Percentiles rank a stretch among this genome's conserved stretches.
These are phyloP conservation scores for Aspergillus nomiae DNA, from an alignment of 2,329 filamentous ascomycete genomes.

Conservation along the genomic window DNA sequence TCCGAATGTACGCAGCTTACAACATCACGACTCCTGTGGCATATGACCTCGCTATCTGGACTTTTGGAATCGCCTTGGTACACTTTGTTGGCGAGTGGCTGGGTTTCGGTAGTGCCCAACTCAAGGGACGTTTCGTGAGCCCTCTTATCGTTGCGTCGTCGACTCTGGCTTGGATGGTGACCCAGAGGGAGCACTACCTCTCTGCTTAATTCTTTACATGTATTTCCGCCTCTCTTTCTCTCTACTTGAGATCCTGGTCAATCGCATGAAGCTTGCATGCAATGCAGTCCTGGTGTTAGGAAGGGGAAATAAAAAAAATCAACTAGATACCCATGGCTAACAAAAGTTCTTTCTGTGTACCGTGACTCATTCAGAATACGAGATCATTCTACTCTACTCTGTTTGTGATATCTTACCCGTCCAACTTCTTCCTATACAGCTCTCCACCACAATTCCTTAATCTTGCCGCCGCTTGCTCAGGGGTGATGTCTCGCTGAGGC, in stretches of 20 bases:
- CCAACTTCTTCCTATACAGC: slow-evolving; percentile 73
- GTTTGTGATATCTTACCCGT: slow-evolving; percentile 12
- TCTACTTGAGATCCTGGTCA: slow-evolving; percentile 3
- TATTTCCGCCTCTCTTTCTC: slow-evolving; percentile 3
- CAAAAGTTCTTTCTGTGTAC: slow-evolving; percentile 4
- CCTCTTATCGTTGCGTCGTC: slow-evolving; percentile 60
- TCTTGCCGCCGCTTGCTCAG: slow-evolving; percentile 84
- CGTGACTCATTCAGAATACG: neutral
- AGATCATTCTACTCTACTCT: slow-evolving; percentile 11
- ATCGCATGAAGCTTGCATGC: neutral
- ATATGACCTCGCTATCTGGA: slow-evolving; percentile 81
- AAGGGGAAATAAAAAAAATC: neutral
- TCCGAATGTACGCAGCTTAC: slow-evolving; percentile 83
- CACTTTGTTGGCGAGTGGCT: slow-evolving; percentile 83
- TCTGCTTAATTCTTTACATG: slow-evolving; percentile 13
- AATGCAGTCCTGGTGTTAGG: neutral
- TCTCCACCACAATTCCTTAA: slow-evolving; percentile 76
- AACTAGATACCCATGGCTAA: slow-evolving; percentile 10
- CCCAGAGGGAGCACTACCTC: slow-evolving; percentile 53
- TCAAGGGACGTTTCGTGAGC: slow-evolving; percentile 60
- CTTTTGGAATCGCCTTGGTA: slow-evolving; percentile 73
- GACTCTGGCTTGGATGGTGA: slow-evolving; percentile 63
- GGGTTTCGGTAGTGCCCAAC: slow-evolving; percentile 73
- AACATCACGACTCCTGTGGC: slow-evolving; percentile 70
- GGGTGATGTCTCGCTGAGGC: slow-evolving; percentile 97